Evolutionary conservation across 2,329 filamentous ascomycete genomes (phyloP), one percentile per base, ranked within the genome.

Genomic region (Hawksworthiomyces lignivorus): DNA sequence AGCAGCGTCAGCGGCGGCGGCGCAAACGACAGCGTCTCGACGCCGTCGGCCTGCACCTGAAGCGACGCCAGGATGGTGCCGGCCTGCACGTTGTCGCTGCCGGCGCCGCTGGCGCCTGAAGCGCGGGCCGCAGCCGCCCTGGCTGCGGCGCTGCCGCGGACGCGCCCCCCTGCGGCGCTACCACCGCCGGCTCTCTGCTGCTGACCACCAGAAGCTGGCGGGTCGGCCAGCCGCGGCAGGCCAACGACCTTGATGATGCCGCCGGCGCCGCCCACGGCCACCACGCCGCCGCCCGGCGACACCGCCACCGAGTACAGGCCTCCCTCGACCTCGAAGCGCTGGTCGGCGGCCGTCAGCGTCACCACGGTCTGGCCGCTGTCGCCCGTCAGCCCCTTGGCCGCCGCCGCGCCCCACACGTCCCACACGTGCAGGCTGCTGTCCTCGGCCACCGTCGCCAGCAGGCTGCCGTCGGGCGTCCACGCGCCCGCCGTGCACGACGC

Each of bases 401-500:
- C 81, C 1, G 85, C 86, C 18, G 80, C 75, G 36, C 87, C 86
- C 65, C 88, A 95, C 12, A 89, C 83, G 57, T 97, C 92, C 78
- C 87, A 96, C 19, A 95, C 89, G 60, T 89, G 90, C 45, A 98
- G 73, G 52, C 82, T 89, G 44, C 80, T 76, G 62, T 97, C 90
- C 59, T 97, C 90, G 32, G 82, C 82, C 5, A 97, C 87, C 0
- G 89, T 96, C 7, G 85, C 87, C 2, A 98, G 74, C 14, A 97
- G 68, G 22, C 80, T 80, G 39, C 92, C 92, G 59, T 96, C 89
- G 5, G 86, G 75, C 0, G 87, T 87, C 89, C 92, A 98, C 2
- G 84, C 73, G 45, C 92, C 92, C 7, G 89, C 90, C 2, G 92
- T 97, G 65, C 85, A 94, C 21, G 85, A 68, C 15, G 67, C 83